Evolutionary conservation across 83 land plant genomes (phyloP).

Genomic region (Diphasiastrum complanatum): DNA sequence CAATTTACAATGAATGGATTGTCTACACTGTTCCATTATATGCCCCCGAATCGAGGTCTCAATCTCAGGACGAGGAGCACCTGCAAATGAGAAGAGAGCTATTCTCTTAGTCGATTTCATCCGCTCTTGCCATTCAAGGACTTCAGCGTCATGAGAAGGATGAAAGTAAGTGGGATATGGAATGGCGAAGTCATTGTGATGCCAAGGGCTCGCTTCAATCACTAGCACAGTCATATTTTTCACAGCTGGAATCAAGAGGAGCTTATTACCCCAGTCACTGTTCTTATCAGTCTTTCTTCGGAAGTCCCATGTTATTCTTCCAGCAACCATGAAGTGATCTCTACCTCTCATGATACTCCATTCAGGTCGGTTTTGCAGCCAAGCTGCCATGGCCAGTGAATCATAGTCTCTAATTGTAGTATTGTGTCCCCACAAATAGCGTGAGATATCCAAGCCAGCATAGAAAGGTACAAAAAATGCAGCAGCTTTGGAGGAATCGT

Average conservation of each 20-base stretch:
- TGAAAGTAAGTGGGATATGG: slow-evolving; percentile 84
- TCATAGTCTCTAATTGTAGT: slow-evolving; percentile 48
- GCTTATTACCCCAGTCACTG: slow-evolving; percentile 72
- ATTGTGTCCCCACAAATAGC: slow-evolving; percentile 69
- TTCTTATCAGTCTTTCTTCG: slow-evolving; percentile 40
- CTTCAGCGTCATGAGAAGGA: slow-evolving; percentile 44
- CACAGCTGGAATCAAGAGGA: slow-evolving; percentile 45
- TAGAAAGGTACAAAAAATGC: slow-evolving; percentile 83
- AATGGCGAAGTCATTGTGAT: slow-evolving; percentile 42
- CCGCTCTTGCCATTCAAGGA: slow-evolving; percentile 45
- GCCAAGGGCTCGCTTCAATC: slow-evolving; percentile 55
- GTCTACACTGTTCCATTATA: slow-evolving; percentile 52
- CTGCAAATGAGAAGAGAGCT: slow-evolving; percentile 56
- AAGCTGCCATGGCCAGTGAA: slow-evolving; percentile 45
- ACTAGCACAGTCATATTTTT: slow-evolving; percentile 49
- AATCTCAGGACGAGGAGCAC: slow-evolving; percentile 44
- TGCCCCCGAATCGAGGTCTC: slow-evolving; percentile 42
- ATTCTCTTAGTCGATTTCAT: slow-evolving; percentile 25
- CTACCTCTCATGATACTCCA: slow-evolving; percentile 63
- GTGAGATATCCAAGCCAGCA: slow-evolving; percentile 67
- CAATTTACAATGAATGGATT: slow-evolving; percentile 31
- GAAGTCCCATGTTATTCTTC: slow-evolving; percentile 91
- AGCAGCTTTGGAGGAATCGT: slow-evolving; percentile 62
- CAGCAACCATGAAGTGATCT: slow-evolving; percentile 80
- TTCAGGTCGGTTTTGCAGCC: slow-evolving; percentile 59